Evolutionary conservation across 768 basidiomycete genomes (phyloP).

Genomic region (Boletellus ananiceps): DNA sequence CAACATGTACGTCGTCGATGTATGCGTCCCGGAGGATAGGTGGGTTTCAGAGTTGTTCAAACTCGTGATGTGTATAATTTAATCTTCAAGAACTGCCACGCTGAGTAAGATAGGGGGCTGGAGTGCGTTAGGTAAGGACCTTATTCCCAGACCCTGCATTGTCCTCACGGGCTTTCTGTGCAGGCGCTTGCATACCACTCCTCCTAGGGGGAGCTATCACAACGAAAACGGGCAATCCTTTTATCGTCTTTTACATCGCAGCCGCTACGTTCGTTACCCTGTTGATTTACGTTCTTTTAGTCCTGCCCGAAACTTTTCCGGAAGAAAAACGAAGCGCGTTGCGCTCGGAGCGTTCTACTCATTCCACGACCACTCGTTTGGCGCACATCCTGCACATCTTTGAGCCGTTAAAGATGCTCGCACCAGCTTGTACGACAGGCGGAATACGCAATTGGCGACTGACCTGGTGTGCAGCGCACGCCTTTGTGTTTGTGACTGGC

Average conservation of each 20-base stretch:
- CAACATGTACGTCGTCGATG: slow-evolving; percentile 28
- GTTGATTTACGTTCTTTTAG: slow-evolving; percentile 18
- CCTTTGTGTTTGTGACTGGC: slow-evolving; percentile 18
- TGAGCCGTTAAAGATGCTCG: slow-evolving; percentile 22
- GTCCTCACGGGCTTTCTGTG: background rate
- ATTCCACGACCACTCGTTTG: background rate
- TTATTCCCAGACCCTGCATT: background rate
- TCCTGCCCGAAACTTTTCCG: slow-evolving; percentile 32
- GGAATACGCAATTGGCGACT: slow-evolving; percentile 29
- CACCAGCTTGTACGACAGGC: slow-evolving; percentile 12
- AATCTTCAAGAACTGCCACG: slow-evolving; percentile 18
- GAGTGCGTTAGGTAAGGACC: slow-evolving; percentile 22
- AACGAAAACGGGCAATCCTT: slow-evolving; percentile 18
- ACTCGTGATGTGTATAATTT: slow-evolving; percentile 2
- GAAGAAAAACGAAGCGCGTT: slow-evolving; percentile 21
- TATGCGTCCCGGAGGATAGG: slow-evolving; percentile 24
- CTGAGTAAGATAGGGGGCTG: slow-evolving; percentile 29
- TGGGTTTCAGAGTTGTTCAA: background rate
- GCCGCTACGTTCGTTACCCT: slow-evolving; percentile 7
- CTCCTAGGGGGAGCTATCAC: slow-evolving; percentile 28
- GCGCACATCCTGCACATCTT: slow-evolving; percentile 12
- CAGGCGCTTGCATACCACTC: slow-evolving; percentile 27
- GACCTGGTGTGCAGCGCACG: slow-evolving; percentile 26
- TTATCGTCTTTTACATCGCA: slow-evolving; percentile 22
- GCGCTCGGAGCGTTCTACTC: background rate